Conservation (phyloP, 1,284 basidiomycete species). For the Leccinum pallidistipes region DNA sequence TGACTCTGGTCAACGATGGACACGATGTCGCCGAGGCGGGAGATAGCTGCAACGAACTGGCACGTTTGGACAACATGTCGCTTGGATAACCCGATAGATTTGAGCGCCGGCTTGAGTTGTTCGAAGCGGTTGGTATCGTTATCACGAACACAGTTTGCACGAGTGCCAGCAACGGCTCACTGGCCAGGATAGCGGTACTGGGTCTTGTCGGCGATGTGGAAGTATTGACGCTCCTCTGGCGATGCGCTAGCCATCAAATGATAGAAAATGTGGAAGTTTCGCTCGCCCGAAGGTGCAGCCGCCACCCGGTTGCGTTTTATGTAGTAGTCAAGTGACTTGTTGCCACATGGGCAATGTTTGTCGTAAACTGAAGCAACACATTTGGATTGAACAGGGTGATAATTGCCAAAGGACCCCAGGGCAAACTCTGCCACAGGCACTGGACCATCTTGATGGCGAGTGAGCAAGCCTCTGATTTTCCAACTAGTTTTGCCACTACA, state of each 20-base stretch:
- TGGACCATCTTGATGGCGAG: constrained; percentile 87
- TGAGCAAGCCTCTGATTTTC: constrained; percentile 89
- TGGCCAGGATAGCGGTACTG: constrained; percentile 86
- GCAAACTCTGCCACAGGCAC: constrained; percentile 94
- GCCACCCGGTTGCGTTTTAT: constrained; percentile 75
- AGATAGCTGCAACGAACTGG: constrained; percentile 91
- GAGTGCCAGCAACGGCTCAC: constrained; percentile 42
- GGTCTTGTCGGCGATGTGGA: constrained; percentile 82
- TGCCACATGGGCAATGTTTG: constrained; percentile 82
- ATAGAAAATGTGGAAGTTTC: constrained; percentile 98
- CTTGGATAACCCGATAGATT: constrained; percentile 90
- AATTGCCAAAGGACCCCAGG: constrained; percentile 90
- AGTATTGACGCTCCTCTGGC: constrained; percentile 86
- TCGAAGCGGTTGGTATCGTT: constrained; percentile 87
- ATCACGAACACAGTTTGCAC: constrained; percentile 49
- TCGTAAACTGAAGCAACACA: constrained; percentile 74
- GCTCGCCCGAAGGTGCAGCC: constrained; percentile 54
- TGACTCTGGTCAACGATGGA: constrained; percentile 82
- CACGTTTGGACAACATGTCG: constrained; percentile 93
- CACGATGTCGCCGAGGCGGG: constrained; percentile 95
- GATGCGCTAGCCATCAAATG: constrained; percentile 91
- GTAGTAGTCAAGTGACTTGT: constrained; percentile 98
- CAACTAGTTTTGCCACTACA: constrained; percentile 85
- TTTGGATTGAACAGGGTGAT: constrained; percentile 49
- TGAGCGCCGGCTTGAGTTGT: constrained; percentile 92